Percentiles rank a stretch among this genome's conserved stretches.
Conservation (phyloP, 208 protist species). For the Acanthamoeba castellanii region DNA sequence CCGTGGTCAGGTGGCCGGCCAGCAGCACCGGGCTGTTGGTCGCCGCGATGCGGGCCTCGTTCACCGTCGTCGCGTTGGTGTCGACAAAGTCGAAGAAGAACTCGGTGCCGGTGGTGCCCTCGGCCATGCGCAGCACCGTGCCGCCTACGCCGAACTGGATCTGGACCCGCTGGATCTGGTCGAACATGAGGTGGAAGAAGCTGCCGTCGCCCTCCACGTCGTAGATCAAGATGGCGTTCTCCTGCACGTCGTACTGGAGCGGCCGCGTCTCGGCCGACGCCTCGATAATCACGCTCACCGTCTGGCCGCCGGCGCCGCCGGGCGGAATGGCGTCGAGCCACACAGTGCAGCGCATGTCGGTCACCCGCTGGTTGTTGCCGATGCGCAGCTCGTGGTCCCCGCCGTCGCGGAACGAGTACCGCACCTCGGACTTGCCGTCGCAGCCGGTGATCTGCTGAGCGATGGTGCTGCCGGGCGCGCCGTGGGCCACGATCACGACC, state of each 20-base stretch:
- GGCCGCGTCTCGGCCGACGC: conserved; percentile 32
- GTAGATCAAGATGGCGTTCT: conserved; percentile 58
- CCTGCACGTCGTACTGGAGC: conserved; percentile 62
- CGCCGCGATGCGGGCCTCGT: conserved; percentile 13
- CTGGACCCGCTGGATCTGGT: conserved; percentile 5
- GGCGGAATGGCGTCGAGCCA: conserved; percentile 45
- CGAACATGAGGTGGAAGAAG: conserved; percentile 73
- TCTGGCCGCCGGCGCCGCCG: neutral
- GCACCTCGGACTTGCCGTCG: conserved; percentile 67
- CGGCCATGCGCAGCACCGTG: conserved; percentile 23
- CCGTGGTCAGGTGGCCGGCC: neutral
- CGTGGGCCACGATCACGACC: neutral
- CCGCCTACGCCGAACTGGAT: conserved; percentile 53
- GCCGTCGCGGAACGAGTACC: conserved; percentile 18
- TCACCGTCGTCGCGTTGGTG: neutral
- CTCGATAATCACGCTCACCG: conserved; percentile 18
- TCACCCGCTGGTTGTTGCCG: conserved; percentile 16
- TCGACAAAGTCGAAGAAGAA: conserved; percentile 60
- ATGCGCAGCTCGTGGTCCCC: conserved; percentile 51
- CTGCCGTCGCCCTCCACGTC: neutral
- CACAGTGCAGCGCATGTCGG: conserved; percentile 58
- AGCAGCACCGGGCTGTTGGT: conserved; percentile 45
- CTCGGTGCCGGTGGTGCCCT: conserved; percentile 53
- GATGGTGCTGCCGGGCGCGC: conserved; percentile 60
- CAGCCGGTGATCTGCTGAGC: conserved; percentile 66